Evolutionary conservation across 148 eudicot genomes (phyloP).

Genomic region (Nepenthes gracilis): DNA sequence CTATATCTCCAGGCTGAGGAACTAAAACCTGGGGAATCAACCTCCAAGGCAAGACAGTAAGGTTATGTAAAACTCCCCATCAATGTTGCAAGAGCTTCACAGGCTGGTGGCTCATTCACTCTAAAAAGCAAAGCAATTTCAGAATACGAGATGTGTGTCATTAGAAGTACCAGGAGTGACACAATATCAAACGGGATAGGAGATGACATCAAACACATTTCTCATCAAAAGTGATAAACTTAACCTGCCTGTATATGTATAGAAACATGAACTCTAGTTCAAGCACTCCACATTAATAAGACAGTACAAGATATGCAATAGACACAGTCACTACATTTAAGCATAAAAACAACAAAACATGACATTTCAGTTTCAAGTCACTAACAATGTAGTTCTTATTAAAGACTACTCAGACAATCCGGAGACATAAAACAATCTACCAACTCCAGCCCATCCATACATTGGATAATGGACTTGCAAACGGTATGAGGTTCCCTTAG

Average conservation of each 20-base stretch:
- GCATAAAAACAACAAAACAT: slow-evolving; percentile 9
- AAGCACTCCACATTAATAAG: background rate
- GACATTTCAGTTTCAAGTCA: slow-evolving; percentile 17
- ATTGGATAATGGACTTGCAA: slow-evolving; percentile 21
- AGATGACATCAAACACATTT: too few species aligned
- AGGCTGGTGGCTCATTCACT: too few species aligned
- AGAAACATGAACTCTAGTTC: background rate
- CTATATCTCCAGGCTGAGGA: too few species aligned
- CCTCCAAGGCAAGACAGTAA: too few species aligned
- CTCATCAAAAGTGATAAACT: background rate
- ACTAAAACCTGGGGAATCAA: too few species aligned
- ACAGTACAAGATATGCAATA: background rate
- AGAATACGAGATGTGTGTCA: too few species aligned
- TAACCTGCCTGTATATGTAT: background rate
- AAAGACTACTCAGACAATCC: slow-evolving; percentile 13
- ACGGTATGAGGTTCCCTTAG: background rate
- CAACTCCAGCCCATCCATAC: slow-evolving; percentile 26
- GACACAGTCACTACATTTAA: slow-evolving; percentile 1
- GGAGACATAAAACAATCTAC: slow-evolving; percentile 28
- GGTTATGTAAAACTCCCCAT: too few species aligned
- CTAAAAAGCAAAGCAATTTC: too few species aligned
- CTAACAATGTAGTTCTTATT: slow-evolving; percentile 17
- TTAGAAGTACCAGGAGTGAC: too few species aligned
- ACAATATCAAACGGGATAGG: too few species aligned
- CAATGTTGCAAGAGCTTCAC: too few species aligned